Evolutionary conservation across 495 filamentous ascomycete species (phyloP), one percentile per base, ranked within the genome.

Genomic region (Acidiella bohemica): DNA sequence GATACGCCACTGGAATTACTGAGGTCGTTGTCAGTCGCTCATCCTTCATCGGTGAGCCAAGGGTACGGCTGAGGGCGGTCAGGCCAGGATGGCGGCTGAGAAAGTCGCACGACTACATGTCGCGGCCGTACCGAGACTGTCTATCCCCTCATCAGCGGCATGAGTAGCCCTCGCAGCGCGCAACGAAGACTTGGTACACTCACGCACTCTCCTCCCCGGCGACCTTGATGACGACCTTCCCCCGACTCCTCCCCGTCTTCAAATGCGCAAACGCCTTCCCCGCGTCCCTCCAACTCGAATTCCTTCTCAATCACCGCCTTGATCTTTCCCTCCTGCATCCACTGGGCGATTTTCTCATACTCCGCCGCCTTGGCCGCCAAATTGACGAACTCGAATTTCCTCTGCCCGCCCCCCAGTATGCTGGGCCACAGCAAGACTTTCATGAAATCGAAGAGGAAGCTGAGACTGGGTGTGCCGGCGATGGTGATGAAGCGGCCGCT

Each of bases 401-500:
- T 11, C 14, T 33, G 31, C 31, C 31, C 31, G 16, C 31, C 31
- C 8, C 31, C 31, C 17, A 57, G 41, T 26, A 50, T 50, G 11
- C 38, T 36, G n/a, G 54, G 54, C 44, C 36, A 41, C 5, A 46
- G 23, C 17, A 18, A 14, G 7, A 26, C 38, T 18, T 28, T 40
- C 1, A 37, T 14, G 33, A 44, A 38, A 31, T 41, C 32, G 21
- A 5, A 21, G 1, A 50, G 8, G 27, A 28, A 42, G 8, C 24
- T 19, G 3, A 53, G 31, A 4, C 19, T 20, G 7, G 53, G 54
- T 22, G 28, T 34, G 16, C 8, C 50, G 24, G 36, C 54, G 3
- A 57, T 45, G 12, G 12, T 27, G 2, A 53, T 33, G 26, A 33
- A 55, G 32, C 29, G 27, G 10, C 50, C 51, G 14, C 21, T 17